A percentile compares a stretch with the other conserved stretches of the same genome.
Conservation (phyloP, 352 stramenopile genomes). For the Phytophthora tubulina region DNA sequence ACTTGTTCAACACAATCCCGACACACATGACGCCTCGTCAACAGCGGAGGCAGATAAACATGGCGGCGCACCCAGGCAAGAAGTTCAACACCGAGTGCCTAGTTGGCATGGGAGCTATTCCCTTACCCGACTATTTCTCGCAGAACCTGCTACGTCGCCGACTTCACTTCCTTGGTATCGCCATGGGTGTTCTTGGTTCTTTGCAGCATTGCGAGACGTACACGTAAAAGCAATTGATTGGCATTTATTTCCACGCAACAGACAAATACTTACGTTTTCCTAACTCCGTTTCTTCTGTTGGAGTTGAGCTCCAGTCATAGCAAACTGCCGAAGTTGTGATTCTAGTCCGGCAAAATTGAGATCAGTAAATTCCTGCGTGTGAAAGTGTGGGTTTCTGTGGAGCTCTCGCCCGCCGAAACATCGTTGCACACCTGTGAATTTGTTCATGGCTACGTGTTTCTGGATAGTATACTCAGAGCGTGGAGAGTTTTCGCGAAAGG, state of each 20-base stretch:
- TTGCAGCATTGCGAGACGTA: constrained; percentile 47
- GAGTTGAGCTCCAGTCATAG: constrained; percentile 14
- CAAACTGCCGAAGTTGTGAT: constrained; percentile 20
- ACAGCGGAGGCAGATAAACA: constrained; percentile 27
- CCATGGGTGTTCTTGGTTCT: constrained; percentile 39
- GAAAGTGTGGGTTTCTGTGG: constrained; percentile 32
- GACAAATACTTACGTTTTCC: background rate
- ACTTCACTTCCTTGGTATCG: constrained; percentile 50
- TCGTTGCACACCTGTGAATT: constrained; percentile 53
- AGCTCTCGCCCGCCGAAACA: constrained; percentile 56
- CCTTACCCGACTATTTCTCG: constrained; percentile 48
- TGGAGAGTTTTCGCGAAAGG: constrained; percentile 51
- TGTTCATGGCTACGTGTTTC: constrained; percentile 45
- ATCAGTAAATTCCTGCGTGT: constrained; percentile 13
- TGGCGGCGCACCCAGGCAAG: constrained; percentile 15
- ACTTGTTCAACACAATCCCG: constrained; percentile 54
- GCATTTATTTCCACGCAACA: background rate
- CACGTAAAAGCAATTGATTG: constrained; percentile 5
- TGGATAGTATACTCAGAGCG: constrained; percentile 54
- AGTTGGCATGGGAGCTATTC: constrained; percentile 54
- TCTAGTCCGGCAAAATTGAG: constrained; percentile 22
- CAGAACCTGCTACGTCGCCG: constrained; percentile 49
- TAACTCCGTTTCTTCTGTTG: constrained; percentile 16
- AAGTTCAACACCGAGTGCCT: constrained; percentile 55
- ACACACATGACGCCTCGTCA: constrained; percentile 64